phyloP scores from a whole-genome alignment of 352 stramenopile species.

The Phytophthora foliorum region DNA sequence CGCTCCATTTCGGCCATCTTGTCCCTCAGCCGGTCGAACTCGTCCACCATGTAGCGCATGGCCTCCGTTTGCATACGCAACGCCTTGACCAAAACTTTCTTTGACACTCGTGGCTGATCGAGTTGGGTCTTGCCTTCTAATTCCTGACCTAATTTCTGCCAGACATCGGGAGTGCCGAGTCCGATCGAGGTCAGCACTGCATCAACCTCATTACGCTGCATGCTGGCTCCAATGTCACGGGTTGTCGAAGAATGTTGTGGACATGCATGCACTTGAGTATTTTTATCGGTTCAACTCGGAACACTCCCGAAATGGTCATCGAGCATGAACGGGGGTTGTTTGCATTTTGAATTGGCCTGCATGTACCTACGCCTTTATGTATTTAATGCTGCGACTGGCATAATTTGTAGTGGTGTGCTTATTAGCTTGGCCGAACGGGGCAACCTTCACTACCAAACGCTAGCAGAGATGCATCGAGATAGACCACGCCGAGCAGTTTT shows the following conservation, averaged over 20 bases:
- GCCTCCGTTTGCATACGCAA: constrained; percentile 86
- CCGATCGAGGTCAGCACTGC: constrained; percentile 67
- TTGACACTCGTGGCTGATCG: constrained; percentile 82
- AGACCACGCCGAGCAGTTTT: constrained; percentile 75
- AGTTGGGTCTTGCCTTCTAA: constrained; percentile 83
- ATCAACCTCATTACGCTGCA: constrained; percentile 90
- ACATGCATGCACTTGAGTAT: constrained; percentile 21
- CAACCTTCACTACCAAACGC: constrained; percentile 7
- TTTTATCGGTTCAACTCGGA: constrained; percentile 30
- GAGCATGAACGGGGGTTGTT: background rate
- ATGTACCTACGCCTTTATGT: too few species aligned
- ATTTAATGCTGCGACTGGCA: too few species aligned
- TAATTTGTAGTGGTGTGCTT: background rate
- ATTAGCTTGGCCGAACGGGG: constrained; percentile 12
- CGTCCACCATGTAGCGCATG: constrained; percentile 86
- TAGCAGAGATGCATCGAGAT: constrained; percentile 68
- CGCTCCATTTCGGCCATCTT: constrained; percentile 85
- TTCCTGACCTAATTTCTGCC: constrained; percentile 82
- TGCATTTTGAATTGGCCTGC: constrained; percentile 4
- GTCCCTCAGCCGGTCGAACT: constrained; percentile 83
- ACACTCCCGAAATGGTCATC: constrained; percentile 30
- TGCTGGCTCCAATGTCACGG: constrained; percentile 18
- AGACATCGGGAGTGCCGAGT: constrained; percentile 80
- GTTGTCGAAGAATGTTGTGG: constrained; percentile 14
- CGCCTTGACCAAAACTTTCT: constrained; percentile 87